Base-by-base conservation (phyloP, 805 yeast species). In the Debaryomyces castellii region DNA sequence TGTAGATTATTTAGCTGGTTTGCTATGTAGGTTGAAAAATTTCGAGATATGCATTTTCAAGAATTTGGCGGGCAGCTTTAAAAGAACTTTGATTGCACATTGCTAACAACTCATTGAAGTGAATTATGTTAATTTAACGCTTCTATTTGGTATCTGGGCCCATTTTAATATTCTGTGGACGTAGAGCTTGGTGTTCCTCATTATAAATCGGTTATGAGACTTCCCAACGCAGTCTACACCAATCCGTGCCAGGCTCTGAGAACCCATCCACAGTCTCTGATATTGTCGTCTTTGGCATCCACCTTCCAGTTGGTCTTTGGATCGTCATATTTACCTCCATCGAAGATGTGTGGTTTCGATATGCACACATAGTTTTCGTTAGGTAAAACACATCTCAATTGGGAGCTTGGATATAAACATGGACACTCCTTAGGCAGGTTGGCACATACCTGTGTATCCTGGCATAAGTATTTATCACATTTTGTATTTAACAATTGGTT, bases 251-350 rank as follows among this genome's bases (percentile, higher is more conserved):
- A 87, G 0, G 89, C 92, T 44, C 88, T 73, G 22, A 65, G 62
- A 2, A 89, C 96, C 88, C 92, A 91, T 7, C 87, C 86, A 64
- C 98, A 92, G 58, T 87, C 96, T 62, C 94, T 60, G 33, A 72
- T 60, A 35, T 73, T 48, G 73, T 70, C 54, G 78, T 88, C 57
- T 64, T 70, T 39, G 51, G 67, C 84, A 71, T 51, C 86, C 67
- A 62, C 67, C 62, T 48, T 67, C 73, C 57, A 78, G 69, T 66
- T 81, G 65, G 58, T 75, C 67, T 50, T 71, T 58, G 52, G 73
- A 43, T 67, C 57, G 47, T 55, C 67, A 48, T 73, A 77, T 16
- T 60, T 57, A 20, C 52, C 55, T 2, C 62, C 54, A 11, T 55
- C 51, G 9, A 66, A 48, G 10, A 72, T 68, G 30, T 88, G 82